A percentile compares a stretch with the other conserved stretches of the same genome.
phyloP scores from a whole-genome alignment of 2,329 filamentous ascomycete genomes.

The Didymella glomerata region DNA sequence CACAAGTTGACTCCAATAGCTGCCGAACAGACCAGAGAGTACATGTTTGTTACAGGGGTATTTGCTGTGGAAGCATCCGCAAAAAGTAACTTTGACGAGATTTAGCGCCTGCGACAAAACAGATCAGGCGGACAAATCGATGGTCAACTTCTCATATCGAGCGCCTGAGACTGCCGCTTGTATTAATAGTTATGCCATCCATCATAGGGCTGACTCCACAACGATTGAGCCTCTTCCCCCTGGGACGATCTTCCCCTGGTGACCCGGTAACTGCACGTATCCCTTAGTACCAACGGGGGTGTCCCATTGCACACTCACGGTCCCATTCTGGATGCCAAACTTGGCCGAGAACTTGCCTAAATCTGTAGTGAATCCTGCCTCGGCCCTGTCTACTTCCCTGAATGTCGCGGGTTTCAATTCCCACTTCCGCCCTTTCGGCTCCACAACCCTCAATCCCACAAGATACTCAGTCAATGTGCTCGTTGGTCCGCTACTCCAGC shows the following conservation, averaged over 20 bases:
- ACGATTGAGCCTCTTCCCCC: slow-evolving; percentile 1
- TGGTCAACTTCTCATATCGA: no score
- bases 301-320: slow-evolving; percentile 5
- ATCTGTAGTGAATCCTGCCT: slow-evolving; percentile 8
- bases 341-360: slow-evolving; percentile 10
- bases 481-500: slow-evolving; percentile 52
- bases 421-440: slow-evolving; percentile 55
- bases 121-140: no score
- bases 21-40: no score
- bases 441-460: slow-evolving; percentile 55
- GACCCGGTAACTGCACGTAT: slow-evolving; percentile 8
- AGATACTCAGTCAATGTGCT: slow-evolving; percentile 52
- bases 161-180: no score
- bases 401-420: slow-evolving; percentile 48
- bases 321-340: background rate
- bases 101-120: no score
- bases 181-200: no score
- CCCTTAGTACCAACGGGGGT: slow-evolving; percentile 6
- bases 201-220: no score
- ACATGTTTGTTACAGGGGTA: no score
- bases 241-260: background rate
- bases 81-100: no score
- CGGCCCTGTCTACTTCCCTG: background rate
- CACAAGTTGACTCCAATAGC: no score
- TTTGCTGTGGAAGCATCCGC: no score